Percentiles rank a stretch among this genome's conserved stretches.
Conservation (phyloP, 352 stramenopile genomes). For the Pythium coloratum region DNA sequence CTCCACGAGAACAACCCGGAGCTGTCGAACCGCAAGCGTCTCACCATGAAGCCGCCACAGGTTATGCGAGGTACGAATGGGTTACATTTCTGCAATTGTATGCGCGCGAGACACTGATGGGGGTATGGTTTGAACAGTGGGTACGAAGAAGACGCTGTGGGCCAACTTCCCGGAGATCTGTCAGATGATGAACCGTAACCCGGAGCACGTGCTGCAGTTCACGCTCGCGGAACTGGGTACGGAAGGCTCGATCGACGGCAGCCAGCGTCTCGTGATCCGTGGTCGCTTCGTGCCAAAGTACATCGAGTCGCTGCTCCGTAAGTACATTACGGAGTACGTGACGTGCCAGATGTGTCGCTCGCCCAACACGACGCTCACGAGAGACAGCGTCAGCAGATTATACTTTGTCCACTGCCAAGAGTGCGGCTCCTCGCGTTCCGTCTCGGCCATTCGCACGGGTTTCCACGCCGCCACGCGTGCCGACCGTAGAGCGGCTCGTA, state of each 20-base stretch:
- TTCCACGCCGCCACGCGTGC: constrained; percentile 95
- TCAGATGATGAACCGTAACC: constrained; percentile 97
- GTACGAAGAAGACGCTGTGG: constrained; percentile 98
- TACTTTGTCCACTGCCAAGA: constrained; percentile 99
- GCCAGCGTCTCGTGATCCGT: constrained; percentile 98
- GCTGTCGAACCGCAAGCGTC: constrained; percentile 94
- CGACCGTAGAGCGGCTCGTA: constrained; percentile 81
- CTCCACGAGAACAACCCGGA: constrained; percentile 97
- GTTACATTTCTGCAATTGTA: not conserved
- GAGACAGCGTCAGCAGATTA: constrained; percentile 95
- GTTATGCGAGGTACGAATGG: constrained; percentile 63
- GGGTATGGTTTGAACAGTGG: constrained; percentile 42
- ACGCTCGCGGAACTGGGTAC: constrained; percentile 99
- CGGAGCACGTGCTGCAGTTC: constrained; percentile 99
- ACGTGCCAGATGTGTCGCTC: constrained; percentile 99
- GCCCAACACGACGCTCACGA: constrained; percentile 97
- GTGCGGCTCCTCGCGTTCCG: constrained; percentile 95
- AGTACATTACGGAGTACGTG: constrained; percentile 99
- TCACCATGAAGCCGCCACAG: constrained; percentile 89
- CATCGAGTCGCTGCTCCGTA: constrained; percentile 98
- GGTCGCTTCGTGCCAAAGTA: constrained; percentile 98
- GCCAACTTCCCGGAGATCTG: constrained; percentile 99
- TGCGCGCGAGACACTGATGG: not conserved
- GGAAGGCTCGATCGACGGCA: constrained; percentile 98
- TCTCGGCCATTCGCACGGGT: constrained; percentile 96